Percentiles rank a stretch among this genome's conserved stretches.
Conservation (phyloP, 768 basidiomycete genomes). For the Gelatoporia subvermispora region DNA sequence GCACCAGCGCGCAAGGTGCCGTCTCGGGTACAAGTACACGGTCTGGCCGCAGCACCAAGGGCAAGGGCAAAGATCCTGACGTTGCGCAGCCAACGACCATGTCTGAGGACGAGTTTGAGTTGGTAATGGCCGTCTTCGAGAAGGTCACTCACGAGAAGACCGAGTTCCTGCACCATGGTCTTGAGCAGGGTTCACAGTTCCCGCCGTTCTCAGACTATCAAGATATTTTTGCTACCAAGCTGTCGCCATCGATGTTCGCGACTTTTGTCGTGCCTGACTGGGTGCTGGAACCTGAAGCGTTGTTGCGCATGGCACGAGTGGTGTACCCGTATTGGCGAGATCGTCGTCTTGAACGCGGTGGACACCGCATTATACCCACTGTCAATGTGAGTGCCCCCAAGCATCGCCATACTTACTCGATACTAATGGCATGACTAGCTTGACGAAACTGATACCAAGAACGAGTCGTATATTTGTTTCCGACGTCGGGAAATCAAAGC, state of each 20-base stretch:
- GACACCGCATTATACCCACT: conserved; percentile 79
- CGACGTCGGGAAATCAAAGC: conserved; percentile 92
- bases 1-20: conserved; percentile 73
- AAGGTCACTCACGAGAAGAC: conserved; percentile 85
- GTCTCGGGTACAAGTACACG: conserved; percentile 52
- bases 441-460: conserved; percentile 85
- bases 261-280: conserved; percentile 61
- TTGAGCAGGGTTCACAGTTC: conserved; percentile 64
- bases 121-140: conserved; percentile 93
- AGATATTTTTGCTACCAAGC: conserved; percentile 54
- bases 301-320: conserved; percentile 65
- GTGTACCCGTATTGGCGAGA: conserved; percentile 91
- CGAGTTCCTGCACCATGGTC: conserved; percentile 82
- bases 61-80: conserved; percentile 83
- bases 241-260: conserved; percentile 64
- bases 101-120: conserved; percentile 89
- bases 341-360: conserved; percentile 72
- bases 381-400: conserved; percentile 63
- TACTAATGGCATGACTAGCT: conserved; percentile 37
- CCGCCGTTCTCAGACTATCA: conserved; percentile 73
- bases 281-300: conserved; percentile 56
- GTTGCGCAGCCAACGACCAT: conserved; percentile 58
- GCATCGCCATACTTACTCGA: neutral
- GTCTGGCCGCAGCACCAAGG: conserved; percentile 66
- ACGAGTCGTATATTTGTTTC: conserved; percentile 97